These are phyloP conservation scores for Microdochium nivale DNA, from an alignment of 2,329 filamentous ascomycete species.

Conservation along the genomic window DNA sequence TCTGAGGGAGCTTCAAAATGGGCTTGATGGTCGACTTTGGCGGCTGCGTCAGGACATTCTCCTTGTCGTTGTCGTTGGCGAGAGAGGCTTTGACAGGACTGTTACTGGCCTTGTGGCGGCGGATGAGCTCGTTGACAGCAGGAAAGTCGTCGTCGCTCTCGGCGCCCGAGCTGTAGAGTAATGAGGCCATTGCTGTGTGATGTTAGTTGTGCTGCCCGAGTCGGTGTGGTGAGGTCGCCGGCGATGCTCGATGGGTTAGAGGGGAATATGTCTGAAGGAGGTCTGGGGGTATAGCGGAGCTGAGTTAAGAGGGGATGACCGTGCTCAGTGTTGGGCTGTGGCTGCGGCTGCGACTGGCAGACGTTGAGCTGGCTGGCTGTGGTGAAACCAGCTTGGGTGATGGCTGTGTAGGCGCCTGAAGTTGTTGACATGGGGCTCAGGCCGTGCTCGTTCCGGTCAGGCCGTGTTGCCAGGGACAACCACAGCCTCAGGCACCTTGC, in stretches of 20 bases:
- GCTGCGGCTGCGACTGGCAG: no score
- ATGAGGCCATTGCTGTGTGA: constrained; percentile 2
- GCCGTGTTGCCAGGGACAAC: constrained; percentile 2
- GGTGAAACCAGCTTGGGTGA: background rate
- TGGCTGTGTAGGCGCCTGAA: background rate
- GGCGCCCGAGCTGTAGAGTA: constrained; percentile 11
- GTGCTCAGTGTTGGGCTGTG: background rate
- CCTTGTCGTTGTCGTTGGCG: constrained; percentile 4
- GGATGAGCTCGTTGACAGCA: constrained; percentile 23
- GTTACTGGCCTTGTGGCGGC: constrained; percentile 9
- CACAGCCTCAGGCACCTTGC: background rate
- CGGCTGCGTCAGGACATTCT: background rate
- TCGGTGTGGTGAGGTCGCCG: background rate
- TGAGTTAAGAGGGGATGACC: background rate
- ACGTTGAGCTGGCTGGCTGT: background rate
- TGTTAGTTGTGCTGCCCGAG: background rate
- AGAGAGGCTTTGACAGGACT: background rate
- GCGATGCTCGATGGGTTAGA: background rate
- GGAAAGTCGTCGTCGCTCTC: constrained; percentile 33
- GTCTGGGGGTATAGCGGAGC: background rate
- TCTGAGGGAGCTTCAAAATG: background rate
- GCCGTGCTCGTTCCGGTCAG: no score
- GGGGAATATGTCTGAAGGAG: background rate
- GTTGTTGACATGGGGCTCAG: background rate
- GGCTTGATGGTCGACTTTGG: background rate